These are phyloP conservation scores for Brassica nigra DNA, from an alignment of 345 rosid genomes.

Conservation along the genomic window DNA sequence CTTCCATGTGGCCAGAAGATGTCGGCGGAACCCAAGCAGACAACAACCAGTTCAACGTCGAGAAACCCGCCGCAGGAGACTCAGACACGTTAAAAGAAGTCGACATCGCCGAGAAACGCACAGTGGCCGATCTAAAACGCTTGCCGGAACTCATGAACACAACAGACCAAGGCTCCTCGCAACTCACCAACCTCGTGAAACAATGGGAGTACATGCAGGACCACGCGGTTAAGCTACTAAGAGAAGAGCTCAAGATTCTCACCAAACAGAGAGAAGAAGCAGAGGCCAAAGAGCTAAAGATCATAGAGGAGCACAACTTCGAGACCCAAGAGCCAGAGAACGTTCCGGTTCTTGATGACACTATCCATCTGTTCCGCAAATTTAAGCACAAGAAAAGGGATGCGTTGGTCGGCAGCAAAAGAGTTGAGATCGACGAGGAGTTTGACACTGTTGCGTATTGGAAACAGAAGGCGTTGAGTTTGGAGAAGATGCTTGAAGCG, in stretches of 20 bases:
- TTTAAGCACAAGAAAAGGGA: constrained; percentile 57
- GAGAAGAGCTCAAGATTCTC: constrained; percentile 81
- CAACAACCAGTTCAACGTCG: constrained; percentile 89
- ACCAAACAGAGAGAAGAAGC: constrained; percentile 77
- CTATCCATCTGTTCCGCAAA: constrained; percentile 51
- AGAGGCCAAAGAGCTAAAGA: constrained; percentile 81
- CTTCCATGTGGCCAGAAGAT: constrained; percentile 98
- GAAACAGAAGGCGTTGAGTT: constrained; percentile 63
- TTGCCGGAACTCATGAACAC: constrained; percentile 59
- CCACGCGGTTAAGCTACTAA: constrained; percentile 69
- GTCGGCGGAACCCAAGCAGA: constrained; percentile 57
- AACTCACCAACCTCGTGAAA: constrained; percentile 77
- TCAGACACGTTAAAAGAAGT: constrained; percentile 93
- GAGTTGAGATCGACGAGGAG: constrained; percentile 69
- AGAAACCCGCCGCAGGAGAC: constrained; percentile 71
- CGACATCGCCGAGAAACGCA: constrained; percentile 50
- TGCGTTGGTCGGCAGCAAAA: constrained; percentile 52
- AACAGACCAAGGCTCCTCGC: constrained; percentile 79
- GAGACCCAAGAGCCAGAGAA: constrained; percentile 62
- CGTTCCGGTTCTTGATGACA: constrained; percentile 67
- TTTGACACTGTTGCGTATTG: constrained; percentile 73
- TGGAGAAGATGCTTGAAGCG: constrained; percentile 73
- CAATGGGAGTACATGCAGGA: constrained; percentile 89
- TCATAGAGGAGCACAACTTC: constrained; percentile 79
- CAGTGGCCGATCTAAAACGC: constrained; percentile 65